Conservation (phyloP, 352 stramenopile genomes). For the Globisporangium alternatum region DNA sequence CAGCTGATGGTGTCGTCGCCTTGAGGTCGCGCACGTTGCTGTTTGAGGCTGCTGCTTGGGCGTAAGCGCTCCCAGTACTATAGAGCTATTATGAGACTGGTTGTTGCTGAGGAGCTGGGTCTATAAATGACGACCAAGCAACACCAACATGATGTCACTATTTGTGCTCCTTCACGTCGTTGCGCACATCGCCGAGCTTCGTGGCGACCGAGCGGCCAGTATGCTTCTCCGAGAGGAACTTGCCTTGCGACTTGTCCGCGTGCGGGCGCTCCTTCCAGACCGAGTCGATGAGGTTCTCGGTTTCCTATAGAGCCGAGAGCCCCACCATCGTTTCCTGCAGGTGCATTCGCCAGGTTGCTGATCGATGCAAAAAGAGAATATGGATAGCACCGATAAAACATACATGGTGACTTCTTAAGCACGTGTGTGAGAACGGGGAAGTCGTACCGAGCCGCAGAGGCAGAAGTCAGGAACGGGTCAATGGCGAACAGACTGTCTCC, state of each 20-base stretch:
- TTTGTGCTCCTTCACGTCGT: slow-evolving; percentile 59
- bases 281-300: slow-evolving; percentile 93
- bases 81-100: too few relatives aligned
- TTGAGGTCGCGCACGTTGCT: too few relatives aligned
- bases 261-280: slow-evolving; percentile 90
- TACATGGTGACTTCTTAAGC: background rate
- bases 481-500: slow-evolving; percentile 88
- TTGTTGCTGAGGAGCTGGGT: too few relatives aligned
- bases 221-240: slow-evolving; percentile 92
- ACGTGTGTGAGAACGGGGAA: background rate
- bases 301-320: slow-evolving; percentile 68
- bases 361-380: background rate
- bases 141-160: too few relatives aligned
- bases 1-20: too few relatives aligned
- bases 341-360: slow-evolving; percentile 57
- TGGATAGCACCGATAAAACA: background rate
- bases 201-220: slow-evolving; percentile 87
- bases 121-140: too few relatives aligned
- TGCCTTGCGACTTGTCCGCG: slow-evolving; percentile 76
- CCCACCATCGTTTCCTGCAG: slow-evolving; percentile 69
- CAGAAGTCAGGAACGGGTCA: slow-evolving; percentile 93
- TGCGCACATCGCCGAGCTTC: slow-evolving; percentile 88
- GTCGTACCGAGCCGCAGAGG: slow-evolving; percentile 64
- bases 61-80: too few relatives aligned
- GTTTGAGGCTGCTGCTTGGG: too few relatives aligned